Percentiles rank a stretch among this genome's conserved stretches.
phyloP scores from a whole-genome alignment of 768 basidiomycete species.

The Astraeus odoratus region DNA sequence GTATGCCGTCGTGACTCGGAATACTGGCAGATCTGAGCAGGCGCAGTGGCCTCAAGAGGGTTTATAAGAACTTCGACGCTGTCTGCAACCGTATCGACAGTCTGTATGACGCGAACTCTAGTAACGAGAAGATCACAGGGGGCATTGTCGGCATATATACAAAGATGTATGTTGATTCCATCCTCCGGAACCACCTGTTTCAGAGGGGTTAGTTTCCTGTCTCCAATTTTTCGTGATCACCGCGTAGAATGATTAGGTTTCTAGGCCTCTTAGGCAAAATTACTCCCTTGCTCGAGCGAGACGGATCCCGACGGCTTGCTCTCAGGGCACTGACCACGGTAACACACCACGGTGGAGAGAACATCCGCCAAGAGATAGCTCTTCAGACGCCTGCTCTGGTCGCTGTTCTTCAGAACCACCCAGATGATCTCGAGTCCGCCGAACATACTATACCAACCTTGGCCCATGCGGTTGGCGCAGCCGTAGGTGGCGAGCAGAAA shows the following conservation, averaged over 20 bases:
- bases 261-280: conserved; percentile 53
- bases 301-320: conserved; percentile 44
- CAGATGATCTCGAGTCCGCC: conserved; percentile 42
- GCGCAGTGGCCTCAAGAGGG: conserved; percentile 54
- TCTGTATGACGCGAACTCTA: conserved; percentile 36
- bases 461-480: conserved; percentile 43
- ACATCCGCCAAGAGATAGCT: conserved; percentile 46
- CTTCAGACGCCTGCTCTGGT: conserved; percentile 34
- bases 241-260: background rate
- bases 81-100: conserved; percentile 45
- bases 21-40: conserved; percentile 47
- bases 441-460: conserved; percentile 48
- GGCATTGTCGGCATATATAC: conserved; percentile 57
- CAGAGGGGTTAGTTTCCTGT: conserved; percentile 37
- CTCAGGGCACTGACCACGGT: conserved; percentile 50
- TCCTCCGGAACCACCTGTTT: conserved; percentile 54
- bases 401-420: conserved; percentile 40
- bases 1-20: too few species aligned
- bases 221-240: background rate
- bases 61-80: conserved; percentile 50
- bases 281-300: conserved; percentile 44
- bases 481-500: conserved; percentile 33
- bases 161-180: conserved; percentile 54
- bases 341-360: conserved; percentile 53
- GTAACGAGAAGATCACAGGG: conserved; percentile 44